Base-by-base conservation (phyloP, 225 moss, liverwort and hornwort species). In the Bryum argenteum region DNA sequence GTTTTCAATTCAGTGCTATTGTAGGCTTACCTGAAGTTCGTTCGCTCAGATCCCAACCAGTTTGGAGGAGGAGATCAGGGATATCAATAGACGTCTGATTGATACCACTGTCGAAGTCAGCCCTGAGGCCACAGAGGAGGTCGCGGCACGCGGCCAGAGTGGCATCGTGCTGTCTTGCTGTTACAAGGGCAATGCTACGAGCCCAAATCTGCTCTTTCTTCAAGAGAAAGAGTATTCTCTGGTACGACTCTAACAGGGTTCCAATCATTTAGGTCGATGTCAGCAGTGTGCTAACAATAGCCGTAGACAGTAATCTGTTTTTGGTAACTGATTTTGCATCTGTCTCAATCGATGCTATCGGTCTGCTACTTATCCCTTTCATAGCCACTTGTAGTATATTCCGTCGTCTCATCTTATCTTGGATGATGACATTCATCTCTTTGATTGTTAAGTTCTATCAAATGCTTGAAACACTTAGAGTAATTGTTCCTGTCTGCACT, bases 71-170 rank as follows among this genome's bases (percentile, higher is more conserved):
- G 98, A 98, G 74, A 94, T 98, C 18, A 77, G 70, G 67, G 76
- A 82, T 22, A 80, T 88, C 51, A 98, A 98, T 65, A 82, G 84
- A 44, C 80, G 79, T 66, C 81, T 98, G 66, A 98, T 98, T 71
- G 98, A 98, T 61, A 94, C 91, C 18, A 89, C 91, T 44, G 89
- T 94, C 11, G 92, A 91, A 82, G 90, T 98, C 41, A 94, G 88
- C 79, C 61, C 85, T 50, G 94, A 89, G 41, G 92, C 80, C 45
- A 94, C 98, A 23, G 89, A 94, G 74, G 92, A 88, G 67, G 91
- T 83, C 66, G 92, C 91, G 44, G 89, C 92, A 58, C 78, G 66
- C 73, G 89, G 92, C 74, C 87, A 79, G 72, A 92, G 83, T 71
- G 98, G 98, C 67, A 78, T 91, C 54, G 94, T 93, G 37, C 94